phyloP scores from a whole-genome alignment of 306 rosid genomes.

The Corylus heterophylla region DNA sequence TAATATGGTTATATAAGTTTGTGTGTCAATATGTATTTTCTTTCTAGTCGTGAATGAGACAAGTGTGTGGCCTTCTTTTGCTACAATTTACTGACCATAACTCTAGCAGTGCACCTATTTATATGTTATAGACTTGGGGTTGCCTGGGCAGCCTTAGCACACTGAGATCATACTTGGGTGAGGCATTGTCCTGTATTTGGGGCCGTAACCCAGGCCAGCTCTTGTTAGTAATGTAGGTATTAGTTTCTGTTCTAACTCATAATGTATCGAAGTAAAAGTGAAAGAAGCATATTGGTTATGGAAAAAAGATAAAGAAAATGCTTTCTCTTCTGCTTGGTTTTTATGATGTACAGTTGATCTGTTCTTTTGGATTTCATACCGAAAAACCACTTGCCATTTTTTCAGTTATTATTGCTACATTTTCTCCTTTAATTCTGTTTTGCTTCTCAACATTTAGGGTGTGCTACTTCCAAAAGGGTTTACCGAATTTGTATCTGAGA shows the following conservation, averaged over 20 bases:
- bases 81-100: background rate
- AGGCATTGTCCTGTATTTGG: background rate
- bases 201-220: background rate
- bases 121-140: no score
- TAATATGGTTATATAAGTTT: no score
- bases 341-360: background rate
- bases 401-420: constrained; percentile 10
- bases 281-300: background rate
- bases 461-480: constrained; percentile 67
- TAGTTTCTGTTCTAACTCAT: background rate
- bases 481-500: constrained; percentile 59
- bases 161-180: background rate
- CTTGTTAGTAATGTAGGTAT: background rate
- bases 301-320: background rate
- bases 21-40: background rate
- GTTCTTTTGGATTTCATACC: constrained; percentile 5
- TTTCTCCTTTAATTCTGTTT: constrained; percentile 24
- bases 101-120: background rate
- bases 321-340: background rate
- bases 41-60: background rate
- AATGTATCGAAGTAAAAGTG: background rate
- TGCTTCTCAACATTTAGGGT: constrained; percentile 50
- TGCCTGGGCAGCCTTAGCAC: background rate
- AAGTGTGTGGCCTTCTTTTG: background rate
- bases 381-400: constrained; percentile 11